Evolutionary conservation across 2,329 filamentous ascomycete species (phyloP).

Genomic region (Colletotrichum sp.): DNA sequence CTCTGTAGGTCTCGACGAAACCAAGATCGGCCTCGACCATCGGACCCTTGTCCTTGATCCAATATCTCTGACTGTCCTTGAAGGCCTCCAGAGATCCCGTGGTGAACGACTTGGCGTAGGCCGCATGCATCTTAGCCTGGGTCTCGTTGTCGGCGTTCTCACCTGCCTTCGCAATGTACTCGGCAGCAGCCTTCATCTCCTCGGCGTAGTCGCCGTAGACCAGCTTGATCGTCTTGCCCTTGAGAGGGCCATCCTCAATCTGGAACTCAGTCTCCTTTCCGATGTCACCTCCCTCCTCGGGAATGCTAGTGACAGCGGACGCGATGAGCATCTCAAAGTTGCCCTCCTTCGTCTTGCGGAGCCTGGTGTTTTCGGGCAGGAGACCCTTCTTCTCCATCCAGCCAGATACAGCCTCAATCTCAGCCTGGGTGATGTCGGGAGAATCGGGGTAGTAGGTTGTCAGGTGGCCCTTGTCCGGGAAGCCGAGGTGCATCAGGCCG

Average conservation of each 20-base stretch:
- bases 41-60: conserved; percentile 85
- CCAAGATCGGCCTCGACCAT: conserved; percentile 82
- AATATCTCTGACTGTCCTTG: conserved; percentile 80
- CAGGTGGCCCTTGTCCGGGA: conserved; percentile 76
- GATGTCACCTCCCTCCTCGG: conserved; percentile 69
- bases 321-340: conserved; percentile 78
- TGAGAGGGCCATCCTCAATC: conserved; percentile 62
- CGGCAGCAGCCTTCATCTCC: conserved; percentile 73
- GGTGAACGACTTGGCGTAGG: conserved; percentile 78
- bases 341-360: conserved; percentile 69
- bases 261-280: conserved; percentile 68
- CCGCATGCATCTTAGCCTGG: conserved; percentile 74
- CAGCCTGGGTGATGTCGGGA: conserved; percentile 73
- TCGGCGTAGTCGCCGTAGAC: conserved; percentile 77
- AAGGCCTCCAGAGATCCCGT: conserved; percentile 77
- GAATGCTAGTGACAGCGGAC: conserved; percentile 66
- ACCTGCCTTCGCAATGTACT: conserved; percentile 71
- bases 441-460: conserved; percentile 85
- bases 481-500: conserved; percentile 77
- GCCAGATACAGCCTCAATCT: conserved; percentile 75
- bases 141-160: conserved; percentile 75
- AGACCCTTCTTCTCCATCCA: conserved; percentile 76
- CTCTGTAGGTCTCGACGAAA: conserved; percentile 86
- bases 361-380: conserved; percentile 77
- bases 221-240: conserved; percentile 72